Percentiles rank a stretch among this genome's conserved stretches.
Evolutionary conservation across 2,329 filamentous ascomycete genomes (phyloP).

Genomic region (Fusarium sororula): DNA sequence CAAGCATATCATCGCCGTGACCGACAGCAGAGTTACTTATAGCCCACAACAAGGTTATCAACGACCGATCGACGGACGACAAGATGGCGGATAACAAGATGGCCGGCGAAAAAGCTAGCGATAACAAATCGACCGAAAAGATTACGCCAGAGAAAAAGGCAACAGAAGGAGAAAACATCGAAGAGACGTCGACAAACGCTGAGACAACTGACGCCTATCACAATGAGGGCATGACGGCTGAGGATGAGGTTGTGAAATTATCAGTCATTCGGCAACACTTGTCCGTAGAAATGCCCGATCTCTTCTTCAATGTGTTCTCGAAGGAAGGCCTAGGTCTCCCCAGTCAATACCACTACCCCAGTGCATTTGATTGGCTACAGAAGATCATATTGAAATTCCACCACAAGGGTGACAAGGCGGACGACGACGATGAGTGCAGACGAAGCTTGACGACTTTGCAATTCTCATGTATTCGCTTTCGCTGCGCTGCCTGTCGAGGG

Average conservation of each 20-base stretch:
- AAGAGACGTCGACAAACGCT: background rate
- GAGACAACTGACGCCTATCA: background rate
- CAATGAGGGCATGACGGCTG: background rate
- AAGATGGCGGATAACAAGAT: background rate
- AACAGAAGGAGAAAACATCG: background rate
- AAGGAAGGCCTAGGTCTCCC: conserved; percentile 24
- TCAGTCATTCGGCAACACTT: background rate
- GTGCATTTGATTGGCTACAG: conserved; percentile 1
- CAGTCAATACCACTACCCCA: conserved; percentile 16
- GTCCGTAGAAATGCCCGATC: background rate
- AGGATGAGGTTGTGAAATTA: background rate
- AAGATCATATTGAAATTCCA: background rate
- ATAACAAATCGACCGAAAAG: background rate
- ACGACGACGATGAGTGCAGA: background rate
- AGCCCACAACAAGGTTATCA: background rate
- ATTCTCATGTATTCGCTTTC: conserved; percentile 23
- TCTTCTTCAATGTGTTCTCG: conserved; percentile 6
- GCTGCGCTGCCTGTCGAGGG: conserved; percentile 23
- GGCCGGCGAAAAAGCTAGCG: background rate
- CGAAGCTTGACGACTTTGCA: background rate
- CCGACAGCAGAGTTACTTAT: background rate
- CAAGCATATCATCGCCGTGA: background rate
- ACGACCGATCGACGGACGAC: background rate
- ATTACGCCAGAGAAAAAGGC: background rate
- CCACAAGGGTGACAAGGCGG: background rate